Evolutionary conservation across 352 stramenopile species (phyloP).

Genomic region (Phytophthora multivora): DNA sequence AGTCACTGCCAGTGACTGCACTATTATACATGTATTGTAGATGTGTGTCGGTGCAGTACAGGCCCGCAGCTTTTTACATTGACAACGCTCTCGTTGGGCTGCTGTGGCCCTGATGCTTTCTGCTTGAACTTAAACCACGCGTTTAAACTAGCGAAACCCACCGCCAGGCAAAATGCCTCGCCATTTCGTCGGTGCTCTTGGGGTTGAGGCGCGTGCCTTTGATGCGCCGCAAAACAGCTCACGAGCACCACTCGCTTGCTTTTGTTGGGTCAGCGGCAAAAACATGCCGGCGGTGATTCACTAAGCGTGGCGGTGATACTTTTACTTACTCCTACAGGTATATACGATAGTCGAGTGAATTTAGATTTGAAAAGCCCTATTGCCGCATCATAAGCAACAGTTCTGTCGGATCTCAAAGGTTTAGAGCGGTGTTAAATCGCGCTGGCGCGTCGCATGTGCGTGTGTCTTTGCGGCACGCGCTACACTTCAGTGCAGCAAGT

Average conservation of each 20-base stretch:
- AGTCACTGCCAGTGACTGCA: no score
- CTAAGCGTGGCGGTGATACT: background rate
- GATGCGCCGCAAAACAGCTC: constrained; percentile 1
- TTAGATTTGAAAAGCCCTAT: no score
- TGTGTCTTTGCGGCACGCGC: constrained; percentile 3
- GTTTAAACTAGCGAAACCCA: constrained; percentile 10
- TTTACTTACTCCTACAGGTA: background rate
- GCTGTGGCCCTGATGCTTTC: no score
- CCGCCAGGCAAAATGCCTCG: background rate
- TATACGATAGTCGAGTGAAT: no score
- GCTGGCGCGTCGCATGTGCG: constrained; percentile 15
- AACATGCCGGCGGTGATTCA: constrained; percentile 12
- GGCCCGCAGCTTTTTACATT: no score
- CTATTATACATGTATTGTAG: background rate
- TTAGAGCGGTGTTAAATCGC: constrained; percentile 14
- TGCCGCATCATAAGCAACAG: no score
- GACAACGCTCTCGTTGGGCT: no score
- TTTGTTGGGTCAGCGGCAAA: constrained; percentile 7
- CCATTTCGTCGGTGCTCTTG: constrained; percentile 5
- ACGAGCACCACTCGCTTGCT: constrained; percentile 2
- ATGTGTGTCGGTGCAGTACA: background rate
- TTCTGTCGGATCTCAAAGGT: no score
- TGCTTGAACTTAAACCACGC: constrained; percentile 17
- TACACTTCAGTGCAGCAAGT: no score
- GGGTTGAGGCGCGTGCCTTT: constrained; percentile 18